Conservation (phyloP, 2,329 filamentous ascomycete species). For the Pezicula carpinea region DNA sequence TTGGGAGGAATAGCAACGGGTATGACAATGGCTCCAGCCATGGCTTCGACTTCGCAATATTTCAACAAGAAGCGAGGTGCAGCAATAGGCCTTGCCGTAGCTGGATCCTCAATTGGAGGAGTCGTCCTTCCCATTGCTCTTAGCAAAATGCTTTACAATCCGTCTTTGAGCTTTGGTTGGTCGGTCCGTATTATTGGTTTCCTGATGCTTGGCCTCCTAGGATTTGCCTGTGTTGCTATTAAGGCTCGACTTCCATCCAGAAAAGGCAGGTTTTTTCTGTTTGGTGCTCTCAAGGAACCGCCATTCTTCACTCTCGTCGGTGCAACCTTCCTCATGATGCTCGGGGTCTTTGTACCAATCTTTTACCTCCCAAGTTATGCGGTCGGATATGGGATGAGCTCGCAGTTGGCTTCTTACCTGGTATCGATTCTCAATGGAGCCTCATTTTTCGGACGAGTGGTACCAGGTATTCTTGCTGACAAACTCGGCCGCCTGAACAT, state of each 20-base stretch:
- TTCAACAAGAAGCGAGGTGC: constrained; percentile 43
- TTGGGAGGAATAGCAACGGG: constrained; percentile 32
- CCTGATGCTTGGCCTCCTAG: constrained; percentile 42
- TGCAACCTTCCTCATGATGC: constrained; percentile 32
- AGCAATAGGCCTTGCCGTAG: constrained; percentile 42
- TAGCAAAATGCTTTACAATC: constrained; percentile 39
- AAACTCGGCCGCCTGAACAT: constrained; percentile 29
- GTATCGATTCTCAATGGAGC: constrained; percentile 24
- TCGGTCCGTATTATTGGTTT: constrained; percentile 22
- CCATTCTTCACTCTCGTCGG: constrained; percentile 38
- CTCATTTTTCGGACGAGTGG: constrained; percentile 30
- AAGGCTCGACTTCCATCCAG: constrained; percentile 41
- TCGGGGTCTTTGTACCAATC: constrained; percentile 22
- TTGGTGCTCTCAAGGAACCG: constrained; percentile 39
- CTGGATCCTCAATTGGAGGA: constrained; percentile 44
- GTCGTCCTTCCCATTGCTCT: constrained; percentile 59
- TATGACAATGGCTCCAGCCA: constrained; percentile 34
- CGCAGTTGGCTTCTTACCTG: constrained; percentile 17
- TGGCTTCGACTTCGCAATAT: constrained; percentile 39
- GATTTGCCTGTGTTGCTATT: constrained; percentile 44
- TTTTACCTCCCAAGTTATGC: constrained; percentile 30
- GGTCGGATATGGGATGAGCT: constrained; percentile 18
- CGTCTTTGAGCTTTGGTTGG: constrained; percentile 28
- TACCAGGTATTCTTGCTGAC: constrained; percentile 31
- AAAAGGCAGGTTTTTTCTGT: constrained; percentile 38